Evolutionary conservation across 176 grass and related monocot species (phyloP).

Genomic region (Tillandsia leiboldiana): DNA sequence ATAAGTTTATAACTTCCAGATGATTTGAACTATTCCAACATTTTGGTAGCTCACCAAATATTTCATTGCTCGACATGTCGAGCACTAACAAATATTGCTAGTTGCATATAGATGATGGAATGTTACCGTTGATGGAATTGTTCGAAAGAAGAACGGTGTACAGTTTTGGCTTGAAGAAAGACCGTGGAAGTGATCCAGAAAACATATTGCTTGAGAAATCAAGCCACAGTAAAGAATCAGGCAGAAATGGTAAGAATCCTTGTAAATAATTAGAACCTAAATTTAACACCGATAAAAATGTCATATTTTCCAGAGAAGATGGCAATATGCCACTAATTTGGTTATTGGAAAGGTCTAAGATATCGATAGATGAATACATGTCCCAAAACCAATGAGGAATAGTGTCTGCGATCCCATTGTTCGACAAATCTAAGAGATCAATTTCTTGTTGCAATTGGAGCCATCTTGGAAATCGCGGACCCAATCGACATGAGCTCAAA

Average conservation of each 20-base stretch:
- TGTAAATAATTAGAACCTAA: too few species aligned
- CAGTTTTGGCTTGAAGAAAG: background rate
- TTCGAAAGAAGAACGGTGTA: background rate
- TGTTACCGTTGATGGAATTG: constrained; percentile 13
- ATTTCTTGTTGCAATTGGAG: constrained; percentile 8
- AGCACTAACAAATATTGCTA: background rate
- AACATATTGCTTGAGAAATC: too few species aligned
- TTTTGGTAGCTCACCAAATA: too few species aligned
- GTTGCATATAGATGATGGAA: constrained; percentile 17
- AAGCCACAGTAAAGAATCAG: too few species aligned
- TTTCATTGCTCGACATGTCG: too few species aligned
- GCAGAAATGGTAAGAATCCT: too few species aligned
- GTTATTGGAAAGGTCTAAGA: background rate
- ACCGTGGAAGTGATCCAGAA: too few species aligned
- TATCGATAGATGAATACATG: background rate
- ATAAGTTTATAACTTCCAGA: too few species aligned
- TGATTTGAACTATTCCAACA: too few species aligned
- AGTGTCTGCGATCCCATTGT: constrained; percentile 20
- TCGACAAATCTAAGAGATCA: constrained; percentile 3
- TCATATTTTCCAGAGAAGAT: too few species aligned
- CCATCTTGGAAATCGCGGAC: constrained; percentile 23
- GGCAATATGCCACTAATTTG: too few species aligned
- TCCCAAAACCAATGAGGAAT: constrained; percentile 36
- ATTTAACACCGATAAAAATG: too few species aligned
- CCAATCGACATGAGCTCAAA: background rate